phyloP scores from a whole-genome alignment of 2,329 filamentous ascomycete genomes.

The Coniochaeta prunicola region DNA sequence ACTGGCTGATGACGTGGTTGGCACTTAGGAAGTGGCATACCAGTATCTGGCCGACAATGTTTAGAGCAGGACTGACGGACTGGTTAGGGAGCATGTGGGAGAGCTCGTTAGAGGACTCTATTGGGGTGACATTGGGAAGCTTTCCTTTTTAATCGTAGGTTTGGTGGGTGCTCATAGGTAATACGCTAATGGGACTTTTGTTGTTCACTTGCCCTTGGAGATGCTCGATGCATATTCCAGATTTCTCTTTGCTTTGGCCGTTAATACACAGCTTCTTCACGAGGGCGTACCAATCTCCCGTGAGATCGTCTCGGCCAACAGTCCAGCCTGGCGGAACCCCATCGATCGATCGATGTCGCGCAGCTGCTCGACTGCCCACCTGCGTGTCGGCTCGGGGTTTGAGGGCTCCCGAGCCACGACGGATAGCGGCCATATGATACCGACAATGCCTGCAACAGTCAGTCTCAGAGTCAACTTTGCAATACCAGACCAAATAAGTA shows the following conservation, averaged over 20 bases:
- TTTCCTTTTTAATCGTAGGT: not conserved
- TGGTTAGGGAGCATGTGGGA: not conserved
- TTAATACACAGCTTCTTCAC: not conserved
- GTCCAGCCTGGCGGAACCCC: slow-evolving; percentile 12
- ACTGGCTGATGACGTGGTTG: not conserved
- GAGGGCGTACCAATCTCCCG: not conserved
- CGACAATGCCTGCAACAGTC: slow-evolving; percentile 2
- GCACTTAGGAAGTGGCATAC: not conserved
- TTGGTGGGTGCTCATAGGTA: not conserved
- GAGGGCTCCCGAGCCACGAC: slow-evolving; percentile 9
- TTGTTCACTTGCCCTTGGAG: not conserved
- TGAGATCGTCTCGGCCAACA: slow-evolving; percentile 11
- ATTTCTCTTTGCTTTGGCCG: not conserved
- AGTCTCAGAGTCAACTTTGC: not conserved
- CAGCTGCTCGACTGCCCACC: slow-evolving; percentile 11
- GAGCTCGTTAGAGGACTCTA: not conserved
- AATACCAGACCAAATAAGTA: not conserved
- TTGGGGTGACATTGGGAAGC: not conserved
- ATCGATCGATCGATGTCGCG: slow-evolving; percentile 7
- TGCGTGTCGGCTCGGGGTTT: slow-evolving; percentile 6
- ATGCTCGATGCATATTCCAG: not conserved
- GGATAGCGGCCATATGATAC: slow-evolving; percentile 10
- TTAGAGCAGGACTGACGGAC: not conserved
- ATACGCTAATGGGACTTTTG: not conserved
- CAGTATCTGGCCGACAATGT: slow-evolving; percentile 1